Percentiles rank a stretch among this genome's conserved stretches.
phyloP scores from a whole-genome alignment of 805 yeast genomes.

The Hanseniaspora nectarophila region DNA sequence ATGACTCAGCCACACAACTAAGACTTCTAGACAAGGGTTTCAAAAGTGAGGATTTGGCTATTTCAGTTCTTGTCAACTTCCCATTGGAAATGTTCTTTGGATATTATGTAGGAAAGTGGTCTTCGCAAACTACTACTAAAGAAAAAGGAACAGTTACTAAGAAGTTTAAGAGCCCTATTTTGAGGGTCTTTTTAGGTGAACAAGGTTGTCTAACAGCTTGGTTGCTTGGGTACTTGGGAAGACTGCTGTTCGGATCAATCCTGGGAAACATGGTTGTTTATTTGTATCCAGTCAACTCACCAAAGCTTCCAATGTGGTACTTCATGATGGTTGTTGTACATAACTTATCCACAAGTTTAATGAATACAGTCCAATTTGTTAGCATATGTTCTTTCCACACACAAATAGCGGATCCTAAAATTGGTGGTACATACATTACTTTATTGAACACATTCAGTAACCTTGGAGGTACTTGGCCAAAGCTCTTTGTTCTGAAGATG shows the following conservation, averaged over 20 bases:
- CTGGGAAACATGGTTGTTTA: constrained; percentile 64
- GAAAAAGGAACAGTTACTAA: not conserved
- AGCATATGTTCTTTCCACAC: constrained; percentile 92
- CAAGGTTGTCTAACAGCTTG: constrained; percentile 70
- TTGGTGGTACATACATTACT: constrained; percentile 98
- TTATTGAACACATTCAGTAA: constrained; percentile 83
- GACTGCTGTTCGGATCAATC: constrained; percentile 54
- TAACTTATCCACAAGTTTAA: constrained; percentile 76
- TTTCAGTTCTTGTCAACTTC: constrained; percentile 85
- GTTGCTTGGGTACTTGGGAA: constrained; percentile 76
- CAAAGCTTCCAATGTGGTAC: constrained; percentile 29
- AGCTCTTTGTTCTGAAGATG: constrained; percentile 61
- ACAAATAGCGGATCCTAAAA: constrained; percentile 82
- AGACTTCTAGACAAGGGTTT: constrained; percentile 84
- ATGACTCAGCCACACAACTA: constrained; percentile 89
- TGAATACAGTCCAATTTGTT: constrained; percentile 92
- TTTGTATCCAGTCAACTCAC: constrained; percentile 52
- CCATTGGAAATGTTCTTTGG: constrained; percentile 94
- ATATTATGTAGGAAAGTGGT: constrained; percentile 91
- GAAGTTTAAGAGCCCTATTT: constrained; percentile 6
- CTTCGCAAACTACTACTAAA: constrained; percentile 40
- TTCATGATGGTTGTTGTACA: constrained; percentile 66
- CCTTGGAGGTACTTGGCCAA: constrained; percentile 97
- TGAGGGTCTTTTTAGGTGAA: constrained; percentile 23
- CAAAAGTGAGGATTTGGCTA: constrained; percentile 83